Base-by-base conservation (phyloP, 2,329 filamentous ascomycete species). In the Calonectria montana region DNA sequence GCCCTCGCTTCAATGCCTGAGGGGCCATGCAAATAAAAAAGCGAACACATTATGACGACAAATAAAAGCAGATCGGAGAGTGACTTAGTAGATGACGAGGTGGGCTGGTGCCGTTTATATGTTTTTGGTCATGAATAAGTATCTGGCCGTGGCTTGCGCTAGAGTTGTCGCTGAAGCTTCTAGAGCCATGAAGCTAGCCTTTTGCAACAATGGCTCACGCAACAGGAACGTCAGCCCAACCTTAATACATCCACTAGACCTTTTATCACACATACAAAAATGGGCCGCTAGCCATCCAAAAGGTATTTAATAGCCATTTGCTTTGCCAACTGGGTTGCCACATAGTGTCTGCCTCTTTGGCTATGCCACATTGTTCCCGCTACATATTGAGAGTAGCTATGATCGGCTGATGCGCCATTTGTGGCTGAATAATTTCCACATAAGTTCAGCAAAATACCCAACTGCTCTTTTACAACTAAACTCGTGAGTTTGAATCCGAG, bases 161-260 rank as follows among this genome's bases (percentile, higher is more conserved):
- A 59, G 53, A 59, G 29, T 21, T 31, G n/a, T 37, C 21, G n/a
- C 23, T 21, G 25, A 59, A 41, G 29, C 53, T 59, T 59, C 53
- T 39, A 18, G 53, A 39, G 53, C 37, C 13, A 39, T 9, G 16
- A 39, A 37, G 25, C 53, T 59, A 59, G 53, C 53, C 21, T 16
- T 9, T 59, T 59, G 53, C 53, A 59, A 23, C 7, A 4, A 59
- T 59, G 13, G 31, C 25, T 59, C 18, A 21, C 16, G 13, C 53
- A 59, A 18, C 53, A 39, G 53, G 53, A 59, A 59, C 35, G 53
- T 25, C 53, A 59, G 53, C 53, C 37, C 35, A 59, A 59, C 53
- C 5, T 27, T 39, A 39, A 39, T 21, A 7, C 10, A 3, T 12
- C 5, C 13, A 23, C 53, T 23, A 35, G 21, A 39, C 53, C 53